Conservation (phyloP, 2,329 filamentous ascomycete genomes). For the Verticillium longisporum region DNA sequence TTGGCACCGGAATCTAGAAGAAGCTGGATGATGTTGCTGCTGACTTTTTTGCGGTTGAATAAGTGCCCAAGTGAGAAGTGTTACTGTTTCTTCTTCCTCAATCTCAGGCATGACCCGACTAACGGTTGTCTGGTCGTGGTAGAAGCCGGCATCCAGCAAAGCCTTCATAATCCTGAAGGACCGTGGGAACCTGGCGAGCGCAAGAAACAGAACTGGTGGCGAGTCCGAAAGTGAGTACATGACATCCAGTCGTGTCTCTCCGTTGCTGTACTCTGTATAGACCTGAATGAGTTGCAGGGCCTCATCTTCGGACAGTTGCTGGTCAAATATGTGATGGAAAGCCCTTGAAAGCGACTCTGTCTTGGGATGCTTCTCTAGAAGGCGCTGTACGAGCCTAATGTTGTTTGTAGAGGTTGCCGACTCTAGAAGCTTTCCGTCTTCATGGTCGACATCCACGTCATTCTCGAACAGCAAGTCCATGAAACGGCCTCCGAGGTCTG, state of each 20-base stretch:
- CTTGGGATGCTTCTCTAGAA: conserved; percentile 44
- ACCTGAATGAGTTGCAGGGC: conserved; percentile 42
- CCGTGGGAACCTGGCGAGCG: conserved; percentile 47
- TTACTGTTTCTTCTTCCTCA: conserved; percentile 46
- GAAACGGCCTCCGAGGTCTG: conserved; percentile 36
- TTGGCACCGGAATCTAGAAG: conserved; percentile 50
- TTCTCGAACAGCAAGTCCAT: conserved; percentile 32
- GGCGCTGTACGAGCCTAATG: conserved; percentile 37
- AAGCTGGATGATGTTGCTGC: conserved; percentile 48
- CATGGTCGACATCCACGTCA: conserved; percentile 40
- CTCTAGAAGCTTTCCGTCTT: conserved; percentile 42
- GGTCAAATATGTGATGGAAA: conserved; percentile 50
- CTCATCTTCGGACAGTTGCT: conserved; percentile 40
- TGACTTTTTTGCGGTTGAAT: conserved; percentile 56
- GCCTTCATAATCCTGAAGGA: conserved; percentile 44
- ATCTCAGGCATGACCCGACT: conserved; percentile 36
- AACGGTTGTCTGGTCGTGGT: conserved; percentile 46
- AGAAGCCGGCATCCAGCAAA: conserved; percentile 51
- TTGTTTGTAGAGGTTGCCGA: conserved; percentile 47
- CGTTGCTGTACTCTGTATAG: conserved; percentile 43
- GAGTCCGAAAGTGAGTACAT: conserved; percentile 34
- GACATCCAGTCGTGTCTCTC: conserved; percentile 41
- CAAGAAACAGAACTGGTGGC: conserved; percentile 43
- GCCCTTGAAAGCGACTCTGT: conserved; percentile 43
- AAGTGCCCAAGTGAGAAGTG: conserved; percentile 54